Evolutionary conservation across 139 green algal species (phyloP), one percentile per base, ranked within the genome.

Genomic region (Nannochloris sp.): DNA sequence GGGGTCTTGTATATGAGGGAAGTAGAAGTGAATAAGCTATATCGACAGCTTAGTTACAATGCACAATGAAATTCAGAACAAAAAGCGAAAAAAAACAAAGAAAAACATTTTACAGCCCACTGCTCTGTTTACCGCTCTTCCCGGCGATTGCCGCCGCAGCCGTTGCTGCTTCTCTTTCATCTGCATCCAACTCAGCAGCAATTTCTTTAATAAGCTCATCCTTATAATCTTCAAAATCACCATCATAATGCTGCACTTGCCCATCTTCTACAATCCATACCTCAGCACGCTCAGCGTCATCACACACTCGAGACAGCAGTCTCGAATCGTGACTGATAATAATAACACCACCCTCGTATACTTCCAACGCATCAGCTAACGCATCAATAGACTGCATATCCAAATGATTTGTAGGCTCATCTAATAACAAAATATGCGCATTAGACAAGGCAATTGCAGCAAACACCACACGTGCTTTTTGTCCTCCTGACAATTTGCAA

Each of bases 331-430:
- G 95, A 13, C 69, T 89, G 77, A 99, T 96, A 61, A 98, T 84
- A 14, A 99, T 80, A 60, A 99, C 94, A 44, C 95, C 95, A 27
- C 95, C 95, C 64, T 87, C 77, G 71, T 96, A 98, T 71, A 90
- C 84, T 35, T 93, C 82, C 7, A 99, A 42, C 1, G 94, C 94
- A 44, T 98, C 91, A 34, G 87, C 75, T 54, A 95, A 70, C 12
- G 95, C 92, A 64, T 99, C 95, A 65, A 99, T 98, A 62, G 79
- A 92, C 74, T 89, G 87, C 94, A 99, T 99, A 84, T 99, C 95
- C 60, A 99, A 68, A 61, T 99, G 90, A 70, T 99, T 99, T 54
- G 95, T 99, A 42, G 93, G 92, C 79, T 86, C 80, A 53, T 86
- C 80, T 66, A 97, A 78, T 74, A 97, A 81, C 69, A 96, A 81